A percentile compares a stretch with the other conserved stretches of the same genome.
Evolutionary conservation across 768 basidiomycete species (phyloP).

Genomic region (Leccinum pellstonianum): DNA sequence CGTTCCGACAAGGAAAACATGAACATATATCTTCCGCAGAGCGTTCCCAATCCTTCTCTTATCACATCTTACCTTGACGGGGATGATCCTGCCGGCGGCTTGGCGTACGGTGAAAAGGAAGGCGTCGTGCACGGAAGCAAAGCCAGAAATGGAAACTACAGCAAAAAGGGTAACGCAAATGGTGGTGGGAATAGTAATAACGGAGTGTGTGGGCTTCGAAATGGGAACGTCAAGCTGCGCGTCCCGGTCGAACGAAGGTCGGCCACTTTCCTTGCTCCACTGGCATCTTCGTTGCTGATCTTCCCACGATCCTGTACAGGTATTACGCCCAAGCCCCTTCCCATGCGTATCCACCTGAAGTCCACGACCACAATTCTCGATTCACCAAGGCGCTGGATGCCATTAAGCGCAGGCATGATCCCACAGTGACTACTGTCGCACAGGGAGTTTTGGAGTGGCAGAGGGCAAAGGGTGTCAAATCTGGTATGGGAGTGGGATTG

Average conservation of each 20-base stretch:
- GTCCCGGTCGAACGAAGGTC: slow-evolving; percentile 20
- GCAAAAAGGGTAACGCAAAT: slow-evolving; percentile 23
- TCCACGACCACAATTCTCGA: slow-evolving; percentile 86
- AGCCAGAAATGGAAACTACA: slow-evolving; percentile 8
- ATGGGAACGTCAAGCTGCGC: slow-evolving; percentile 16
- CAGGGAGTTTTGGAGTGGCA: slow-evolving; percentile 99
- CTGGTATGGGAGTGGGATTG: slow-evolving; percentile 26
- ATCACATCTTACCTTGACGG: slow-evolving; percentile 30
- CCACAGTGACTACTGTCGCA: slow-evolving; percentile 94
- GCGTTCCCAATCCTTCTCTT: slow-evolving; percentile 16
- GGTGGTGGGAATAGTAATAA: slow-evolving; percentile 16
- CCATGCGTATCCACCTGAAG: slow-evolving; percentile 84
- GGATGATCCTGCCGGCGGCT: slow-evolving; percentile 14
- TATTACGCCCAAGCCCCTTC: slow-evolving; percentile 80
- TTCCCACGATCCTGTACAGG: slow-evolving; percentile 37
- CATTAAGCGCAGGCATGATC: slow-evolving; percentile 94
- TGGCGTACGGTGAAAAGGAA: slow-evolving; percentile 18
- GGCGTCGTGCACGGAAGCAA: slow-evolving; percentile 12
- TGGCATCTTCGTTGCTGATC: background rate
- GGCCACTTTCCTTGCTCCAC: background rate
- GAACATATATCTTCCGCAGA: slow-evolving; percentile 18
- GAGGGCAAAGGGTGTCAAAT: slow-evolving; percentile 37
- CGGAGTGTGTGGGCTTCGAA: slow-evolving; percentile 15
- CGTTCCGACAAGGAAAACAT: slow-evolving; percentile 13
- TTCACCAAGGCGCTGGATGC: slow-evolving; percentile 86